A percentile compares a stretch with the other conserved stretches of the same genome.
phyloP scores from a whole-genome alignment of 2,329 filamentous ascomycete species.

The Diaporthe eres region DNA sequence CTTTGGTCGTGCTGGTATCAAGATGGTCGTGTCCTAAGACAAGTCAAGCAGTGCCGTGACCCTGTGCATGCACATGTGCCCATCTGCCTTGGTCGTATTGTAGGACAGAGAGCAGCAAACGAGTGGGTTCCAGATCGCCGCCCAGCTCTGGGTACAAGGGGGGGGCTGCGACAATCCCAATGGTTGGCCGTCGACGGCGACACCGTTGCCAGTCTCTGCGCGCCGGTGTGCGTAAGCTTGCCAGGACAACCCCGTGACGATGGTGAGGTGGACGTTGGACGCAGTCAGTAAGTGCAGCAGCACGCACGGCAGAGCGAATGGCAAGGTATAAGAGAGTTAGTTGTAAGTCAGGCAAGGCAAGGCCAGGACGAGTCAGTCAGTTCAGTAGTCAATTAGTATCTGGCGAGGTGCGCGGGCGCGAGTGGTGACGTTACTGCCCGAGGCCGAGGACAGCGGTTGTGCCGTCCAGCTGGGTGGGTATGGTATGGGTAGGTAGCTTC shows the following conservation, averaged over 20 bases:
- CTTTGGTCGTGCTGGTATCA: constrained; percentile 18
- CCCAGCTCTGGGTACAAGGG: constrained; percentile 10
- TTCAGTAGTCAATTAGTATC: not conserved
- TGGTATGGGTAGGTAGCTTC: constrained; percentile 10
- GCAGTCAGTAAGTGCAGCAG: not conserved
- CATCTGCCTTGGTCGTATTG: constrained; percentile 22
- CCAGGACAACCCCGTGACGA: constrained; percentile 28
- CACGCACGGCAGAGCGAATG: not conserved
- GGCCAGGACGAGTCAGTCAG: constrained; percentile 13
- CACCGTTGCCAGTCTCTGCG: constrained; percentile 17
- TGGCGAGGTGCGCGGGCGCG: constrained; percentile 12
- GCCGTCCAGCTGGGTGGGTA: constrained; percentile 23
- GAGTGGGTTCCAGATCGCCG: constrained; percentile 28
- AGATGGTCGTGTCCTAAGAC: constrained; percentile 27
- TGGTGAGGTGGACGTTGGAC: constrained; percentile 23
- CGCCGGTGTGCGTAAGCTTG: not conserved
- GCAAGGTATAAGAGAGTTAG: constrained; percentile 4
- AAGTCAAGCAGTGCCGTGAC: constrained; percentile 33
- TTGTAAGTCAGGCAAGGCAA: not conserved
- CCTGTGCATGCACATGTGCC: constrained; percentile 34
- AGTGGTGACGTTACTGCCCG: constrained; percentile 32
- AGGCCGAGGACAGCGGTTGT: constrained; percentile 10
- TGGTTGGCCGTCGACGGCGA: constrained; percentile 27
- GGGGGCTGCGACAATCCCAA: constrained; percentile 33
- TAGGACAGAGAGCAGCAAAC: constrained; percentile 26